Base-by-base conservation (phyloP, 176 grass and related monocot species). In the Aegilops umbellulata region DNA sequence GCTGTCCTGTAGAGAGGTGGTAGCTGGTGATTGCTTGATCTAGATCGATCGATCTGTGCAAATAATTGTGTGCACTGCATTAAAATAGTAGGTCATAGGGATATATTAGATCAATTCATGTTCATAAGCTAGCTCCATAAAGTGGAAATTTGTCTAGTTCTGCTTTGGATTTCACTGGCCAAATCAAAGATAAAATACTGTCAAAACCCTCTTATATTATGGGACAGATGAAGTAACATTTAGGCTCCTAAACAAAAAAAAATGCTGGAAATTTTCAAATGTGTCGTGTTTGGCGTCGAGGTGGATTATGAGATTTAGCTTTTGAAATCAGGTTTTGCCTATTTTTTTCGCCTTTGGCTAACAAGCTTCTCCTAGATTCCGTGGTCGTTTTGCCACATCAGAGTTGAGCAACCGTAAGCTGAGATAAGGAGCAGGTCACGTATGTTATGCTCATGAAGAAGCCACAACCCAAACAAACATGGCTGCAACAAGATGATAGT, bases 1-100 rank as follows among this genome's bases (percentile, higher is more conserved):
- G 85, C 60, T 87, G 89, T 75, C 80, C 41, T 76, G 80, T 16
- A 38, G 36, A 47, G 60, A 69, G 69, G 77, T 76, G 78, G 61
- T 49, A 66, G 69, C 62, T 69, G 26, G 35, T 72, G 47, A 65
- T 39, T 42, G 47, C 67, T 47, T 79, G 7, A 77, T 88, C 51
- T 65, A 77, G 69, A 84, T 58, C 55, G 55, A 22, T 80, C 67
- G 55, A 58, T 83, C 67, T 35, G 11, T 76, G 39, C 67, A 30
- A 80, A 91, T 80, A 87, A 80, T 83, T 84, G 51, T 58, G 24
- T 2, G 32, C 19, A 27, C 9, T 49, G 72, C 34, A 77, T 83
- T 82, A 77, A 31, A 31, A 7, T 20, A 82, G 19, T 46, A 14
- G 42, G 42, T 46, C 42, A 46, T 46, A 46, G 55, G 41, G 42